Evolutionary conservation across 495 filamentous ascomycete genomes (phyloP), one percentile per base, ranked within the genome.

Genomic region (Daldinia concentrica): DNA sequence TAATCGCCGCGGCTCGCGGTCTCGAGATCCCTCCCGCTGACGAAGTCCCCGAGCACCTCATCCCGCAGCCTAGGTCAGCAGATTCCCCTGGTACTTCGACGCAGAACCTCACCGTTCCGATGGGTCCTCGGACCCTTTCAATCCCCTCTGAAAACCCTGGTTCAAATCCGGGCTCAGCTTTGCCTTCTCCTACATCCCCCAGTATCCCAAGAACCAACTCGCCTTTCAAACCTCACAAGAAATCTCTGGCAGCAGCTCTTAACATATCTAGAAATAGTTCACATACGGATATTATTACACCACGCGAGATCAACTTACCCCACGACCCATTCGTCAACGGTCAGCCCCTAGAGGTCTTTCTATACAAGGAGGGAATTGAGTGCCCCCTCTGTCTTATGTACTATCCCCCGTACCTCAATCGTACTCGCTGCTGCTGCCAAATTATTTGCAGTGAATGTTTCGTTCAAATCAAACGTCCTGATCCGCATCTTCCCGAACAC

Each of bases 391-490:
- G 95, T 82, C 96, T 98, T 77, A 82, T 99, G 27, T 95, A 93
- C 76, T 99, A 97, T 72, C 95, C 95, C 3, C 94, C 95, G 2
- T 97, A 96, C 76, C 83, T 98, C n/a, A 98, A 99, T 78, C 91
- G 90, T 54, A 98, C 95, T 2, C 84, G 95, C 70, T 99, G 95
- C 77, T 99, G 95, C 78, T 95, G 97, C 74, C 95, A 99, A 77
- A 86, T 93, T 6, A 98, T 99, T 63, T 99, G 95, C 82, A 98
- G 95, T 52, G 95, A 99, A 82, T 99, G 95, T 78, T 99, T 99
- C 74, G 96, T 99, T 8, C 95, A 99, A 77, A 99, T 99, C 77
- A 99, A 97, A 82, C 88, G 95, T 26, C 93, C 95, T 8, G 95
- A 99, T 74, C 95, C 95, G 14, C 95, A 99, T 81, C 90, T 93